Conservation (phyloP, 2,329 filamentous ascomycete species). For the Alternaria conjuncta region DNA sequence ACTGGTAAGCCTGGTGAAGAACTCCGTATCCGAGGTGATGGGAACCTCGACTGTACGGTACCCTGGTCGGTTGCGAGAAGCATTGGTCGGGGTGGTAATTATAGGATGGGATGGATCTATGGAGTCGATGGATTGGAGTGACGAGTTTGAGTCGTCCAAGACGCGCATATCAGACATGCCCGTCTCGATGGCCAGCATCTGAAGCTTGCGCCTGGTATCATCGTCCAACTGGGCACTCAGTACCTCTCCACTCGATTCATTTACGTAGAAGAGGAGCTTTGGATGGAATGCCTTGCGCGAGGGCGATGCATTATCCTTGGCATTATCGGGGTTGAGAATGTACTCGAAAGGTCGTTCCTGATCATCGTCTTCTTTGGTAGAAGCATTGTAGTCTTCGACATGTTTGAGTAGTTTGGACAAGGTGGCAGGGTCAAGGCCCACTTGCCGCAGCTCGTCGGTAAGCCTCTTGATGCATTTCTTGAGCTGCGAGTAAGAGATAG, state of each 20-base stretch:
- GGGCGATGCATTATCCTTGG: slow-evolving; percentile 6
- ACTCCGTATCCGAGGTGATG: slow-evolving; percentile 76
- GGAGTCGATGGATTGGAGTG: slow-evolving; percentile 8
- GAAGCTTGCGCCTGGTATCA: slow-evolving; percentile 68
- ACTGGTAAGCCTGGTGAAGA: slow-evolving; percentile 76
- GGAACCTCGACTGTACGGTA: slow-evolving; percentile 71
- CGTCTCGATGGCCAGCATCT: slow-evolving; percentile 63
- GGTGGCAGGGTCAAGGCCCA: slow-evolving; percentile 76
- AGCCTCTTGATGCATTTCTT: slow-evolving; percentile 91
- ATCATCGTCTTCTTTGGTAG: slow-evolving; percentile 29
- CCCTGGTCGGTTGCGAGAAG: slow-evolving; percentile 18
- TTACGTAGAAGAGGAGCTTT: slow-evolving; percentile 72
- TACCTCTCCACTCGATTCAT: slow-evolving; percentile 69
- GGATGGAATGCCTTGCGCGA: slow-evolving; percentile 61
- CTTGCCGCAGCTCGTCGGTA: slow-evolving; percentile 69
- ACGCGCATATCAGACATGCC: slow-evolving; percentile 50
- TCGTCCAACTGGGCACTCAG: slow-evolving; percentile 72
- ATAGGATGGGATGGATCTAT: neutral
- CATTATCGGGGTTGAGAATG: slow-evolving; percentile 33
- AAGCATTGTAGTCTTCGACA: slow-evolving; percentile 46
- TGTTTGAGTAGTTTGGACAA: slow-evolving; percentile 68
- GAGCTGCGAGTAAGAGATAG: slow-evolving; percentile 82
- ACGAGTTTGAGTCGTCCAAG: slow-evolving; percentile 33
- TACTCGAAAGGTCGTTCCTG: slow-evolving; percentile 47
- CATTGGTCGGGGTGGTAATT: neutral